Percentiles rank a stretch among this genome's conserved stretches.
phyloP scores from a whole-genome alignment of 1,284 basidiomycete species.

The Heterobasidion irregulare region DNA sequence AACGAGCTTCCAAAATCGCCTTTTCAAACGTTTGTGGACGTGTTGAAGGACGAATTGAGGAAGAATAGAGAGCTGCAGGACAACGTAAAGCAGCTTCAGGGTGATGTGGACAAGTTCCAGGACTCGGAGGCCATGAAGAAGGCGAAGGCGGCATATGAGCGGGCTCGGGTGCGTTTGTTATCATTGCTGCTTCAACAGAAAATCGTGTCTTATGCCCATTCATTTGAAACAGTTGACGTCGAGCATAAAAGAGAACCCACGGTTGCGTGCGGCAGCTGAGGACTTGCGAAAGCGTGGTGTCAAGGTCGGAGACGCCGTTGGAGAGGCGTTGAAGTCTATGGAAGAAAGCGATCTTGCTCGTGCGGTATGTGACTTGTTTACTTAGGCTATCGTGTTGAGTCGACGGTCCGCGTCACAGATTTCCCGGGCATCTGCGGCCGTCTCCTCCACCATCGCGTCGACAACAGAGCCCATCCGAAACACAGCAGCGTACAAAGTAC shows the following conservation, averaged over 20 bases:
- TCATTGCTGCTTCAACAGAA: slow-evolving; percentile 3
- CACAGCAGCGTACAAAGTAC: slow-evolving; percentile 89
- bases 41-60: slow-evolving; percentile 83
- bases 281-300: slow-evolving; percentile 86
- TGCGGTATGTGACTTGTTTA: slow-evolving; percentile 38
- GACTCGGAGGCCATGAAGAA: slow-evolving; percentile 96
- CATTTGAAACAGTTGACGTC: slow-evolving; percentile 60
- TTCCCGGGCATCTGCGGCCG: slow-evolving; percentile 69
- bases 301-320: slow-evolving; percentile 90
- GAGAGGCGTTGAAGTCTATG: slow-evolving; percentile 84
- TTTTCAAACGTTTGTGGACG: slow-evolving; percentile 94
- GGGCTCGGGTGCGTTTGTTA: slow-evolving; percentile 67
- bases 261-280: slow-evolving; percentile 84
- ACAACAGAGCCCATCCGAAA: slow-evolving; percentile 93
- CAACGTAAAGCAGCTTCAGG: slow-evolving; percentile 94
- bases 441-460: slow-evolving; percentile 72
- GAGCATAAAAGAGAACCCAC: slow-evolving; percentile 95
- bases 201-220: background rate
- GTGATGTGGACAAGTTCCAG: slow-evolving; percentile 95
- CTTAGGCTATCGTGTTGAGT: background rate
- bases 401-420: slow-evolving; percentile 37
- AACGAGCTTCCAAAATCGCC: slow-evolving; percentile 82
- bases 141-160: slow-evolving; percentile 87
- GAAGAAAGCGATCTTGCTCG: slow-evolving; percentile 92
- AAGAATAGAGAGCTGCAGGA: slow-evolving; percentile 96